Evolutionary conservation across 257 asterid genomes (phyloP).

Genomic region (Henckelia pumila): DNA sequence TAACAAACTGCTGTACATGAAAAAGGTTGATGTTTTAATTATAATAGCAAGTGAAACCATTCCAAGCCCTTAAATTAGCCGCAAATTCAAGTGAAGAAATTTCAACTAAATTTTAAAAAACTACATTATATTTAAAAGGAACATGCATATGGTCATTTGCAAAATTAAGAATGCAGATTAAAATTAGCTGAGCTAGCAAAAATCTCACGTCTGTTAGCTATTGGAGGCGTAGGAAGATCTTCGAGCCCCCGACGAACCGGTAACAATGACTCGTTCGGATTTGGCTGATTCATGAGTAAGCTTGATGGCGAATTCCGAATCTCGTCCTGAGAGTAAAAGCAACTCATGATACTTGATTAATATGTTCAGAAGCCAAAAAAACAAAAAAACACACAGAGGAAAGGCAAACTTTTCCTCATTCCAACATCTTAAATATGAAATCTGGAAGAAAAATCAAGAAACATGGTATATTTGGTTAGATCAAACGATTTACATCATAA

Average conservation of each 20-base stretch:
- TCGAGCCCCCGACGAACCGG: conserved; percentile 77
- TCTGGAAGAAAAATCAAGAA: too few species aligned
- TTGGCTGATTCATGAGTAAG: conserved; percentile 68
- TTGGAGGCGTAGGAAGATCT: conserved; percentile 92
- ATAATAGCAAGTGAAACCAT: conserved; percentile 29
- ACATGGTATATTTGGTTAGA: neutral
- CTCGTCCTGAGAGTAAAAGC: conserved; percentile 57
- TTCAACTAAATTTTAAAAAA: too few species aligned
- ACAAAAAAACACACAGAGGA: neutral
- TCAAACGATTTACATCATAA: neutral
- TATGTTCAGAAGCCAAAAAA: neutral
- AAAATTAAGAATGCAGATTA: neutral
- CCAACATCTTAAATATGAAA: too few species aligned
- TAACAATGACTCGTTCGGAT: conserved; percentile 59
- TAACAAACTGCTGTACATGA: conserved; percentile 34
- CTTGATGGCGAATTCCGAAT: conserved; percentile 68
- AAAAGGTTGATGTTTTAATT: conserved; percentile 45
- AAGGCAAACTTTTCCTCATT: neutral
- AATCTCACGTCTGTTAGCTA: conserved; percentile 84
- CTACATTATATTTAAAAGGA: neutral
- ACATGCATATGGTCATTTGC: neutral
- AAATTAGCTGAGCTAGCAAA: neutral
- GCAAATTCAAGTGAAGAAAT: too few species aligned
- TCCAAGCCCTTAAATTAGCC: conserved; percentile 24
- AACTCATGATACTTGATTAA: neutral